Evolutionary conservation across 1,284 basidiomycete species (phyloP), one percentile per base, ranked within the genome.

Genomic region (Trichosporon asahii): DNA sequence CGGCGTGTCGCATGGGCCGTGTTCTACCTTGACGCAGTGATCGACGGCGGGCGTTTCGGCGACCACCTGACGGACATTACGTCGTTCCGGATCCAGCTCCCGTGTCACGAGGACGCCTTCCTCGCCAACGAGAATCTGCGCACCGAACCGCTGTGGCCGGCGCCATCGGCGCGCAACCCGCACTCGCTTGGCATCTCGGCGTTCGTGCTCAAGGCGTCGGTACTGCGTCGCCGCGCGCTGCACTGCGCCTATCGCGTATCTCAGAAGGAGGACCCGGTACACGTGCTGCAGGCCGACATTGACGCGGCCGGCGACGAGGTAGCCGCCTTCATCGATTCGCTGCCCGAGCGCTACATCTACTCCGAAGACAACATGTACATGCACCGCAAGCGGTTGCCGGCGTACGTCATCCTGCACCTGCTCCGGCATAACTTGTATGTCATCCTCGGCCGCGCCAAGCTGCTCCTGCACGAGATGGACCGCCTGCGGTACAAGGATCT

Each of bases 1-100:
- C 70, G 75, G 11, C 67, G 75, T 18, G 70, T 74, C 3, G 75
- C 75, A 2, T 76, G 75, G 75, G 66, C 73, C 1, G 75, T 76
- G 1, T 76, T 70, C 68, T 73, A 61, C 65, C 68, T 72, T 7
- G 75, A 76, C 46, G 68, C 70, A 2, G 72, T 73, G 23, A 46
- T 74, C 11, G 75, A 76, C 64, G 75, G 73, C 15, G 73, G 73
- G 7, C 67, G 68, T 25, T 68, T 69, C 53, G 75, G 75, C n/a
- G 66, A 66, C 40, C 66, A 67, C 21, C 61, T 65, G 7, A 53
- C 71, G 27, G 64, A 66, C n/a, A 70, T 70, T 14, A 27, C 15
- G 29, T 33, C 67, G 27, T 73, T 64, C 64, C 63, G 65, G n/a
- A 67, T 73, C 33, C 74, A 75, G 61, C 66, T 75, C 14, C 74